Conservation (phyloP, 2,329 filamentous ascomycete genomes). For the Pseudocercospora pini-densiflorae region DNA sequence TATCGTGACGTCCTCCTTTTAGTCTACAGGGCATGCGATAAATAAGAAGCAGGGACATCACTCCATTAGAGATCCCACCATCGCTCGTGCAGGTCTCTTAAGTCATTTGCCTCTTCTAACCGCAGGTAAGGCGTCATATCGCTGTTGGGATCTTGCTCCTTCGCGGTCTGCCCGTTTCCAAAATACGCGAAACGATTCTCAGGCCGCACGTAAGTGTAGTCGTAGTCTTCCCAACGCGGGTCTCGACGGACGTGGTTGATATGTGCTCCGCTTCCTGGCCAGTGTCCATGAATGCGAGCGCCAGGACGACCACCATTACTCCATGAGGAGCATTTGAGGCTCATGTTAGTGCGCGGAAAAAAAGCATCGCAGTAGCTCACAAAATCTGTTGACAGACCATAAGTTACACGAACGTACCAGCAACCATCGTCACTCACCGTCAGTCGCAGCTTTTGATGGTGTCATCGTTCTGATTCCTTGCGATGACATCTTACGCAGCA, state of each 20-base stretch:
- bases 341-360: conserved; percentile 58
- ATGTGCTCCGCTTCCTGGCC: conserved; percentile 70
- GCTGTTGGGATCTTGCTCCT: conserved; percentile 59
- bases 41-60: conserved; percentile 7
- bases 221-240: conserved; percentile 64
- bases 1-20: conserved; percentile 19
- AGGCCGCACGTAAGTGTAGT: conserved; percentile 54
- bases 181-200: conserved; percentile 65
- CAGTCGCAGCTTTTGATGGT: conserved; percentile 62
- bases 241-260: conserved; percentile 61
- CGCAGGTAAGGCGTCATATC: conserved; percentile 69
- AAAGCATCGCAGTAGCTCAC: conserved; percentile 48
- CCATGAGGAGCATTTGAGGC: conserved; percentile 71
- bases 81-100: conserved; percentile 67
- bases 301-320: conserved; percentile 70
- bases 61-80: conserved; percentile 55
- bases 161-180: conserved; percentile 68
- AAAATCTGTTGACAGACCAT: conserved; percentile 16
- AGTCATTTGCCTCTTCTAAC: conserved; percentile 60
- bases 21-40: not conserved
- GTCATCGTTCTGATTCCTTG: conserved; percentile 68
- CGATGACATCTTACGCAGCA: conserved; percentile 62
- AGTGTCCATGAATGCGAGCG: conserved; percentile 68
- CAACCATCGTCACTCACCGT: conserved; percentile 27
- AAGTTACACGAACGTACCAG: not conserved